Evolutionary conservation across 1,284 basidiomycete genomes (phyloP).

Genomic region (Xerocomus minutiporus): DNA sequence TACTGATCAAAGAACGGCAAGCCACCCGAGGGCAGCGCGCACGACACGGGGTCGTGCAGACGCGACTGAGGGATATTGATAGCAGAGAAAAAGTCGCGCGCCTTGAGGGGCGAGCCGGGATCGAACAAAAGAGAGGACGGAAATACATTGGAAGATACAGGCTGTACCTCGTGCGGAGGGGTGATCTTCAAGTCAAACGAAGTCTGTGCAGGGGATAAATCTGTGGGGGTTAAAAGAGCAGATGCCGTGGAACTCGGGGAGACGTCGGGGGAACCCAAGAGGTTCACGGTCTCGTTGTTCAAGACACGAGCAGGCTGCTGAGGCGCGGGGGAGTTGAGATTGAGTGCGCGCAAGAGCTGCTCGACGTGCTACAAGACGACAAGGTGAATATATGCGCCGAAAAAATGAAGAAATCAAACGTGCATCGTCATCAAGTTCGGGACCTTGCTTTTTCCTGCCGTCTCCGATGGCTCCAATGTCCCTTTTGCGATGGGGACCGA

Average conservation of each 20-base stretch:
- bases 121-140: slow-evolving; percentile 42
- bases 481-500: slow-evolving; percentile 39
- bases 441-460: slow-evolving; percentile 58
- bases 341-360: slow-evolving; percentile 67
- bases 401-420: slow-evolving; percentile 23
- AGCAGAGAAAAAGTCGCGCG: slow-evolving; percentile 36
- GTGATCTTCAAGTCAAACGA: slow-evolving; percentile 53
- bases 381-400: slow-evolving; percentile 32
- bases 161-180: slow-evolving; percentile 45
- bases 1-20: slow-evolving; percentile 53
- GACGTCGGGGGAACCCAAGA: slow-evolving; percentile 55
- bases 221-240: slow-evolving; percentile 61
- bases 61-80: slow-evolving; percentile 31
- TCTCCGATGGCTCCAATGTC: slow-evolving; percentile 71
- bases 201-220: slow-evolving; percentile 57
- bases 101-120: slow-evolving; percentile 36
- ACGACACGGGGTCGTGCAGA: slow-evolving; percentile 27
- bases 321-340: slow-evolving; percentile 68
- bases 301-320: slow-evolving; percentile 39
- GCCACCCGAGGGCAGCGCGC: slow-evolving; percentile 32
- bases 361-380: slow-evolving; percentile 58
- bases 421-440: slow-evolving; percentile 54
- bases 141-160: slow-evolving; percentile 30
- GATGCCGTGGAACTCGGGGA: slow-evolving; percentile 65
- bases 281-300: slow-evolving; percentile 40